Conservation (phyloP, 352 stramenopile genomes). For the Phytophthora aleatoria region DNA sequence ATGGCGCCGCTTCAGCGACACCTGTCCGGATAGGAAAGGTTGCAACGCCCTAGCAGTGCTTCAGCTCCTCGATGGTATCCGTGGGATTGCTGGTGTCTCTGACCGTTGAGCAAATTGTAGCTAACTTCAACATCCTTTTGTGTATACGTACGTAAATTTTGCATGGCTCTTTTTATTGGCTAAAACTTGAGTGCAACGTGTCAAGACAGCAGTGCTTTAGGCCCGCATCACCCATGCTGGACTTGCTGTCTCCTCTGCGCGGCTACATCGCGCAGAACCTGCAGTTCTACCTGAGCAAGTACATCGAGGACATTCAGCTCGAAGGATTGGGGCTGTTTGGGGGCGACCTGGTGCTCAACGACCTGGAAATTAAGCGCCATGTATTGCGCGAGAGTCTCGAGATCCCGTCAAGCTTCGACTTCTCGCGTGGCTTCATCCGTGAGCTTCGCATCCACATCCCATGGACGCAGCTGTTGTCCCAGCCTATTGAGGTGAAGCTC, state of each 20-base stretch:
- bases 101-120: no score
- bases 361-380: slow-evolving; percentile 90
- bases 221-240: slow-evolving; percentile 55
- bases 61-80: no score
- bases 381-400: slow-evolving; percentile 86
- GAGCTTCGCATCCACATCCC: slow-evolving; percentile 90
- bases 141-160: slow-evolving; percentile 1
- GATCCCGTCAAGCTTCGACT: slow-evolving; percentile 87
- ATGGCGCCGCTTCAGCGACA: no score
- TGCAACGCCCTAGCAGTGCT: no score
- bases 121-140: slow-evolving; percentile 19
- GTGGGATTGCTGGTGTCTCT: no score
- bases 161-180: slow-evolving; percentile 2
- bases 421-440: slow-evolving; percentile 85
- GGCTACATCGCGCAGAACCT: slow-evolving; percentile 88
- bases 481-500: slow-evolving; percentile 88
- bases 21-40: no score
- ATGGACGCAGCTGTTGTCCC: slow-evolving; percentile 87
- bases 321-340: slow-evolving; percentile 86
- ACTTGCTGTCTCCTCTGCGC: slow-evolving; percentile 85
- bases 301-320: slow-evolving; percentile 89
- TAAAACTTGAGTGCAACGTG: slow-evolving; percentile 13
- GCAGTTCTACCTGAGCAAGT: slow-evolving; percentile 90
- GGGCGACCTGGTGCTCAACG: slow-evolving; percentile 86
- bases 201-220: neutral